Percentiles rank a stretch among this genome's conserved stretches.
Evolutionary conservation across 2,329 filamentous ascomycete species (phyloP).

Genomic region (Zopfia rhizophila): DNA sequence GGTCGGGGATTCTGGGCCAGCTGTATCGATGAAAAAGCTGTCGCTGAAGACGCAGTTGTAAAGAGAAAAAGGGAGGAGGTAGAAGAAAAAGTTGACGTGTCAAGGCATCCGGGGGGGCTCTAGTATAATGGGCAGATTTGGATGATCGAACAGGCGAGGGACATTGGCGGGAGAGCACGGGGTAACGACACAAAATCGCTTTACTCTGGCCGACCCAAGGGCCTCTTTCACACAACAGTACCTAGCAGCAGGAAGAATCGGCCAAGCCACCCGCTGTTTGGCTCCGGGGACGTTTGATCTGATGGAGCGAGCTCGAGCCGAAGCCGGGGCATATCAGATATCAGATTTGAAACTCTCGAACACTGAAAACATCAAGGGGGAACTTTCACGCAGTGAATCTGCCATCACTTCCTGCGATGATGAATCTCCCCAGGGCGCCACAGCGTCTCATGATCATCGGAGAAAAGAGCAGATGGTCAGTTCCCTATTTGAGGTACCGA

Average conservation of each 20-base stretch:
- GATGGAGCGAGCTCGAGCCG: too few species aligned
- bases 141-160: constrained; percentile 37
- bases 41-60: constrained; percentile 15
- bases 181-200: constrained; percentile 49
- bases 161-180: constrained; percentile 41
- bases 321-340: not conserved
- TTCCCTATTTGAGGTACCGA: constrained; percentile 23
- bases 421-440: too few species aligned
- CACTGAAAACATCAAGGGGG: too few species aligned
- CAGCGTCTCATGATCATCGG: constrained; percentile 9
- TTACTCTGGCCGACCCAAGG: constrained; percentile 35
- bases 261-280: constrained; percentile 15
- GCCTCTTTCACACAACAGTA: constrained; percentile 12
- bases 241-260: constrained; percentile 5
- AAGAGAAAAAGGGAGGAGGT: constrained; percentile 35
- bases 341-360: constrained; percentile 1
- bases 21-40: constrained; percentile 30
- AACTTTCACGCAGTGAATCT: too few species aligned
- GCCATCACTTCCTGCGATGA: too few species aligned
- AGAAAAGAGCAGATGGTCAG: constrained; percentile 21
- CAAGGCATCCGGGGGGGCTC: constrained; percentile 32
- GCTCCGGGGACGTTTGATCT: constrained; percentile 8
- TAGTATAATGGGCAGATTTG: constrained; percentile 43
- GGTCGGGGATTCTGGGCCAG: constrained; percentile 31
- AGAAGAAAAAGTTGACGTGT: constrained; percentile 34